These are phyloP conservation scores for Starmerella vaccinii DNA, from an alignment of 805 yeast species.

Conservation along the genomic window DNA sequence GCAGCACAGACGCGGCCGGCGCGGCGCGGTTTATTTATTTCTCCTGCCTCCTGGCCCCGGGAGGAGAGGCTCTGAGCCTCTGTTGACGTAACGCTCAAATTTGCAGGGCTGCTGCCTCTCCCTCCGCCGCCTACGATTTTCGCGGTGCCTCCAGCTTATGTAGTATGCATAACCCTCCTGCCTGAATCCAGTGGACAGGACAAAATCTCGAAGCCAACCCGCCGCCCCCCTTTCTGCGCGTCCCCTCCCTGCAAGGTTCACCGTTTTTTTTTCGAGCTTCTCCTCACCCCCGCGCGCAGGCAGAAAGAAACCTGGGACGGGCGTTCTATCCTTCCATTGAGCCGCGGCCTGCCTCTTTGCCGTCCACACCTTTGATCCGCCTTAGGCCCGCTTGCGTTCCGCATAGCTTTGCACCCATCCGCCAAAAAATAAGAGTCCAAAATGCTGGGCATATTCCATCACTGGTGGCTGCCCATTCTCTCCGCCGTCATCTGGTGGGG, in stretches of 20 bases:
- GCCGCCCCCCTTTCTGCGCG: constrained; percentile 1
- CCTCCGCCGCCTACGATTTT: not conserved
- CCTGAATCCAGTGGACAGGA: not conserved
- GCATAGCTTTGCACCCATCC: no score
- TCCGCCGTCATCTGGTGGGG: constrained; percentile 77
- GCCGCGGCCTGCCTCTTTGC: not conserved
- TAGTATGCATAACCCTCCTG: constrained; percentile 1
- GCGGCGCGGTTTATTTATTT: no score
- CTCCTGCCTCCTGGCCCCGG: no score
- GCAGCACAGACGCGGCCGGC: no score
- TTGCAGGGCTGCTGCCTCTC: not conserved
- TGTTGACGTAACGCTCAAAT: not conserved
- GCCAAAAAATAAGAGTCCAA: no score
- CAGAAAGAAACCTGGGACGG: not conserved
- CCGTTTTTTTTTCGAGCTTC: no score
- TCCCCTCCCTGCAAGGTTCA: constrained; percentile 1
- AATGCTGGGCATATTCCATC: constrained; percentile 26
- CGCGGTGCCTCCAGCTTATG: constrained; percentile 6
- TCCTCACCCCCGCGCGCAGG: not conserved
- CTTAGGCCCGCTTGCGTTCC: no score
- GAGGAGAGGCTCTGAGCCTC: constrained; percentile 2
- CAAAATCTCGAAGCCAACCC: not conserved
- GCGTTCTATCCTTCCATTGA: not conserved
- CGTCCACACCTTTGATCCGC: no score
- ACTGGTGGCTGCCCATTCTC: constrained; percentile 50